These are phyloP conservation scores for Penicillium parvum DNA, from an alignment of 495 filamentous ascomycete species.

Conservation along the genomic window DNA sequence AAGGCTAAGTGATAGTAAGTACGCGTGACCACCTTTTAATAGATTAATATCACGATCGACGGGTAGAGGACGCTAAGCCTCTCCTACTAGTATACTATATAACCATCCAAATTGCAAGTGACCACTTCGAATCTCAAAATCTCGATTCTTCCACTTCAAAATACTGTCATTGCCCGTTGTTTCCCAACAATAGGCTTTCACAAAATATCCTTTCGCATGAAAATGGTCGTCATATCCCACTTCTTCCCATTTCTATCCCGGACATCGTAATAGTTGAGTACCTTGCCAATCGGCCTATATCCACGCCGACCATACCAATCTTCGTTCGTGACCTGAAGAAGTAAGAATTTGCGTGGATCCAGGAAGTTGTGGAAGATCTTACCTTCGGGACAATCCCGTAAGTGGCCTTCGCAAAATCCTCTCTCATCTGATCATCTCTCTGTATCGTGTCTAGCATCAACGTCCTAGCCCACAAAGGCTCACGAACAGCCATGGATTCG, in stretches of 20 bases:
- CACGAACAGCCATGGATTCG: constrained; percentile 21
- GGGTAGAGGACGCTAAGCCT: too few species aligned
- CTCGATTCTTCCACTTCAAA: too few species aligned
- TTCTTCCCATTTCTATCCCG: constrained; percentile 13
- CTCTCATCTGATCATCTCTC: constrained; percentile 12
- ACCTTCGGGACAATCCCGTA: constrained; percentile 21
- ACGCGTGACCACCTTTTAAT: too few species aligned
- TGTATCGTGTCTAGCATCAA: constrained; percentile 21
- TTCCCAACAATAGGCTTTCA: neutral
- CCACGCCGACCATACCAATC: constrained; percentile 19
- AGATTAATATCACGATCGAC: too few species aligned
- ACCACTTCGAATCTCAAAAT: too few species aligned
- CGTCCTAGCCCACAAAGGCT: constrained; percentile 18
- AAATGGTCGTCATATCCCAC: constrained; percentile 19
- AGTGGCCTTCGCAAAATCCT: constrained; percentile 17
- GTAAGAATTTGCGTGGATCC: neutral
- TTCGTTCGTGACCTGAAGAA: constrained; percentile 11
- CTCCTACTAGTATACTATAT: too few species aligned
- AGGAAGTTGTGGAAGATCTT: neutral
- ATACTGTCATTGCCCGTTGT: neutral
- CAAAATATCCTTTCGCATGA: constrained; percentile 24
- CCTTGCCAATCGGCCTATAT: constrained; percentile 11
- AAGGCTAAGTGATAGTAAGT: too few species aligned
- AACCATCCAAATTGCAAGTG: too few species aligned
- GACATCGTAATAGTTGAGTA: constrained; percentile 14